Conservation (phyloP, 345 rosid genomes). For the Sapria himalayana region DNA sequence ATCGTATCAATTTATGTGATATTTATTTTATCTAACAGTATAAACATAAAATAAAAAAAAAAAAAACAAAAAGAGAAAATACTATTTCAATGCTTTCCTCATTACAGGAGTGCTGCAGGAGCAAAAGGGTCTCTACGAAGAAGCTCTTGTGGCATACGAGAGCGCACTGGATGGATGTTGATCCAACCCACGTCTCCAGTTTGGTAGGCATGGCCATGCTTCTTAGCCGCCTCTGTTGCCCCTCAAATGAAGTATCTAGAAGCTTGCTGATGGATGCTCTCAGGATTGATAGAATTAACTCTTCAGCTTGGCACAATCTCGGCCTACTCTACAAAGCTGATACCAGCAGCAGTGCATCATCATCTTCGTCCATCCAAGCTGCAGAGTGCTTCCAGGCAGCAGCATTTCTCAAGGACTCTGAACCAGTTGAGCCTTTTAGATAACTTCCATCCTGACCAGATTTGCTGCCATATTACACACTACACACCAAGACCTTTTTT, state of each 20-base stretch:
- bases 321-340: constrained; percentile 31
- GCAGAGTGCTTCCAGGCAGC: constrained; percentile 48
- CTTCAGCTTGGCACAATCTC: constrained; percentile 43
- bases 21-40: no score
- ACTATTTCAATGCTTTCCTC: no score
- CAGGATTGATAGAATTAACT: constrained; percentile 26
- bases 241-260: constrained; percentile 17
- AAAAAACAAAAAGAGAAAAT: no score
- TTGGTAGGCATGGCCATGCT: constrained; percentile 26
- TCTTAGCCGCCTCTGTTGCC: constrained; percentile 20
- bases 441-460: no score
- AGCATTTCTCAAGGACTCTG: constrained; percentile 28
- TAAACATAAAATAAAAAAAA: no score
- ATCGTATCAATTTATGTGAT: no score
- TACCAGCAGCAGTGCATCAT: no score
- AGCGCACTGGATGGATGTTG: constrained; percentile 33
- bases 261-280: constrained; percentile 37
- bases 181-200: constrained; percentile 39
- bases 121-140: constrained; percentile 23
- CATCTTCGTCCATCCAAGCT: constrained; percentile 21
- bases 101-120: constrained; percentile 35
- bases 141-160: constrained; percentile 26
- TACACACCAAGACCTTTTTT: no score
- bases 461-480: no score
- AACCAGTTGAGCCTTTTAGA: constrained; percentile 45